These are phyloP conservation scores for Volvariella surrecta DNA, from an alignment of 1,284 basidiomycete species.

Conservation along the genomic window DNA sequence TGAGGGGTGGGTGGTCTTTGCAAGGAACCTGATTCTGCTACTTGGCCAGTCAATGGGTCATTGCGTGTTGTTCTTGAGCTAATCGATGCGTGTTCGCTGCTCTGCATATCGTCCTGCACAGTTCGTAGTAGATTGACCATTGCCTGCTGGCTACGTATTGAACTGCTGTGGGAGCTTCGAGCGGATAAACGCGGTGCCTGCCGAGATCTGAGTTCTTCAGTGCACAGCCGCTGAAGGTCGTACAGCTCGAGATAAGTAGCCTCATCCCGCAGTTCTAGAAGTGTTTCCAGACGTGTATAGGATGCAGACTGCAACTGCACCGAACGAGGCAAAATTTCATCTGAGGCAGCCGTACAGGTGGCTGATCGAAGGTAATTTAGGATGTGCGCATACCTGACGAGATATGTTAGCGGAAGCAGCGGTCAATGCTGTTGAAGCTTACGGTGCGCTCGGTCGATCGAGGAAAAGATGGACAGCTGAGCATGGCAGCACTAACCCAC, in stretches of 20 bases:
- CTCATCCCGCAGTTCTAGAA: constrained; percentile 69
- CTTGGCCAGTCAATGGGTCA: too few species aligned
- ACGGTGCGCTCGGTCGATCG: constrained; percentile 74
- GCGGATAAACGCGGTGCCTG: constrained; percentile 27
- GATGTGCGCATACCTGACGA: constrained; percentile 54
- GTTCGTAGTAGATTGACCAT: too few species aligned
- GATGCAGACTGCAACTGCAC: constrained; percentile 41
- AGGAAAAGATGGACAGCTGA: constrained; percentile 63
- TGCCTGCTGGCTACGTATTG: constrained; percentile 4
- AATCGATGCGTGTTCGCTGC: too few species aligned
- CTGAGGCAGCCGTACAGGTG: constrained; percentile 30
- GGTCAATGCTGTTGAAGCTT: constrained; percentile 24
- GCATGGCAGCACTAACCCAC: constrained; percentile 40
- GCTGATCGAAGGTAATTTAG: constrained; percentile 60
- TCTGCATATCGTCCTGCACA: too few species aligned
- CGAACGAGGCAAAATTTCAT: constrained; percentile 49
- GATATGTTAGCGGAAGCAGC: constrained; percentile 7
- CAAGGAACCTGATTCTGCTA: too few species aligned
- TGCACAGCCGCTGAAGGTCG: constrained; percentile 52
- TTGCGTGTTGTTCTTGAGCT: too few species aligned
- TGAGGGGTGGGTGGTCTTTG: too few species aligned
- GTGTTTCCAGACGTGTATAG: constrained; percentile 44
- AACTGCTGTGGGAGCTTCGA: constrained; percentile 26
- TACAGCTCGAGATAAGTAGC: constrained; percentile 61
- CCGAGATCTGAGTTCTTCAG: constrained; percentile 49